Conservation (phyloP, 352 stramenopile genomes). For the Pythium guiyangense region DNA sequence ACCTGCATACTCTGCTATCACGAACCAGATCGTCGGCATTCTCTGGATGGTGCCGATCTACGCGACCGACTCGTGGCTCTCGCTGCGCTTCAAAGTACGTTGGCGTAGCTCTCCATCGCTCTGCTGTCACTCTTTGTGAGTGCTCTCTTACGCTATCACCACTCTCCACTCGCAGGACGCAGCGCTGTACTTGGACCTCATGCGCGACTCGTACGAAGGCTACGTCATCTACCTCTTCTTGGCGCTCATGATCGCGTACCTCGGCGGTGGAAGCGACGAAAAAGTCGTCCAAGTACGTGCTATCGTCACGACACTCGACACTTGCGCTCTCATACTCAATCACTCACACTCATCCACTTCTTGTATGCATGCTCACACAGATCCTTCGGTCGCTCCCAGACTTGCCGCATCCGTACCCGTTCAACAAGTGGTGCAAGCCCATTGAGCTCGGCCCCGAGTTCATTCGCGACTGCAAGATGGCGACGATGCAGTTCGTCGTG, state of each 20-base stretch:
- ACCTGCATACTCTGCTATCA: not conserved
- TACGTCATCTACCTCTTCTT: conserved; percentile 99
- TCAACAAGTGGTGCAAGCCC: conserved; percentile 53
- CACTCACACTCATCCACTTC: too few species aligned
- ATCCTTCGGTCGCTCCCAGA: conserved; percentile 52
- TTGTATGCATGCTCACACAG: conserved; percentile 11
- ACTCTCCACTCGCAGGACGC: conserved; percentile 28
- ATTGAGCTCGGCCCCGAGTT: conserved; percentile 86
- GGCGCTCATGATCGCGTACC: conserved; percentile 94
- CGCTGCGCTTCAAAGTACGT: conserved; percentile 92
- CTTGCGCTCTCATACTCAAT: too few species aligned
- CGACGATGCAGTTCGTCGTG: conserved; percentile 95
- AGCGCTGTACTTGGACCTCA: conserved; percentile 90
- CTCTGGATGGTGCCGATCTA: conserved; percentile 99
- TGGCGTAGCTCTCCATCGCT: not conserved
- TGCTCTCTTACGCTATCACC: not conserved
- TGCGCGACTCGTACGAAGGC: conserved; percentile 97
- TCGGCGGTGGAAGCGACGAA: conserved; percentile 91
- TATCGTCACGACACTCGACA: too few species aligned
- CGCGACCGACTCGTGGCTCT: conserved; percentile 95
- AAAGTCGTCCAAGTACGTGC: conserved; percentile 52
- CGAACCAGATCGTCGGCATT: conserved; percentile 94
- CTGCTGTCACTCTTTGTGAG: not conserved
- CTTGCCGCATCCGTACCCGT: conserved; percentile 72
- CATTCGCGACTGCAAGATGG: conserved; percentile 92